Conservation (phyloP, 257 asterid species). For the Penstemon eatonii region DNA sequence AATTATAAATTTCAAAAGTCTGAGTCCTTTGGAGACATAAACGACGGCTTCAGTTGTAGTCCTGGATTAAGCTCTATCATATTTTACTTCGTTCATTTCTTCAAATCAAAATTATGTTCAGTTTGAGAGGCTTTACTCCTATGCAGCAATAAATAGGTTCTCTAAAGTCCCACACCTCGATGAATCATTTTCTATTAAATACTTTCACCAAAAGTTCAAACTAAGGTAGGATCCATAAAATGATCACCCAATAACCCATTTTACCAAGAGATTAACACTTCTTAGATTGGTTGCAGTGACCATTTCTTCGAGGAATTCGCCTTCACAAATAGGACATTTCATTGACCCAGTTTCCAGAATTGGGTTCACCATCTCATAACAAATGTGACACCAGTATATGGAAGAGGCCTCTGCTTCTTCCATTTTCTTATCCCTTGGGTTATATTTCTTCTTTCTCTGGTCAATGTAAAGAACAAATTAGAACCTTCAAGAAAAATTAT, state of each 20-base stretch:
- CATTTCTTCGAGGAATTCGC: slow-evolving; percentile 25
- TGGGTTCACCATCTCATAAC: slow-evolving; percentile 19
- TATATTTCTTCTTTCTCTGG: slow-evolving; percentile 6
- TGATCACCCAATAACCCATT: not conserved
- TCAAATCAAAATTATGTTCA: not conserved
- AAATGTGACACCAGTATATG: slow-evolving; percentile 14
- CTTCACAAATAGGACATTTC: slow-evolving; percentile 11
- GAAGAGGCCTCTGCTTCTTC: not conserved
- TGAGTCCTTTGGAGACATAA: not conserved
- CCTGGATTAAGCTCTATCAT: not conserved
- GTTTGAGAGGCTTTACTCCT: not conserved
- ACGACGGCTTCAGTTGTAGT: not conserved
- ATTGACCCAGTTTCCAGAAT: slow-evolving; percentile 14
- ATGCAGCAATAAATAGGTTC: slow-evolving; percentile 3
- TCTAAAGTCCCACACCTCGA: not conserved
- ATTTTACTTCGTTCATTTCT: not conserved
- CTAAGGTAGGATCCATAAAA: not conserved
- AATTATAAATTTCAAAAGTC: not conserved
- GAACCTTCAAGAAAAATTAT: no score
- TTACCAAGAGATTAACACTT: slow-evolving; percentile 19
- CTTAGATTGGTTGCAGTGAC: slow-evolving; percentile 8
- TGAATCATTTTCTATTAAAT: not conserved
- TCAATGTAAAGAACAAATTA: not conserved
- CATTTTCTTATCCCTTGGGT: slow-evolving; percentile 4
- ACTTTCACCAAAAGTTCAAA: not conserved